These are phyloP conservation scores for Scedosporium dehoogii DNA, from an alignment of 2,329 filamentous ascomycete genomes.

Conservation along the genomic window DNA sequence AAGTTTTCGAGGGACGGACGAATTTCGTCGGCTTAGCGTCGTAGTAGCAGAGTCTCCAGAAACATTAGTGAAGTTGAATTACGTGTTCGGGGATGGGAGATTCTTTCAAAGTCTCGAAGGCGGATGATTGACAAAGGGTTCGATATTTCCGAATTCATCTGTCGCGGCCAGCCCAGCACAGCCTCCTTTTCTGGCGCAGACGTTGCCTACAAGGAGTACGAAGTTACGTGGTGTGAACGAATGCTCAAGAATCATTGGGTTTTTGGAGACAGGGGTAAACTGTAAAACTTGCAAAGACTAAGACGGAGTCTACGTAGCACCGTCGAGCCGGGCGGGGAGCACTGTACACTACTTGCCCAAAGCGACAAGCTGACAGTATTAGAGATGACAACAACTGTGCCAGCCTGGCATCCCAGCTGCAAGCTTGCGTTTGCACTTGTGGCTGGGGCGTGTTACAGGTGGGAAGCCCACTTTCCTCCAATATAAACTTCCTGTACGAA, in stretches of 20 bases:
- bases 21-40: not conserved
- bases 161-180: slow-evolving; percentile 7
- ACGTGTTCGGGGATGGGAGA: slow-evolving; percentile 1
- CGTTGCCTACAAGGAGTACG: not conserved
- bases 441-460: not conserved
- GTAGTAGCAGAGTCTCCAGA: not conserved
- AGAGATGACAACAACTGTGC: not conserved
- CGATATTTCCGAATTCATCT: slow-evolving; percentile 1
- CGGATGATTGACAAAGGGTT: not conserved
- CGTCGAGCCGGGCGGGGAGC: not conserved
- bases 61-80: not conserved
- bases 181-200: slow-evolving; percentile 7
- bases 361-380: no score
- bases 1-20: not conserved
- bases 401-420: not conserved
- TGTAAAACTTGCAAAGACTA: not conserved
- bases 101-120: not conserved
- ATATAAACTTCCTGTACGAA: not conserved
- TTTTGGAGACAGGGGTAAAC: not conserved
- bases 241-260: not conserved
- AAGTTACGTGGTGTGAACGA: not conserved
- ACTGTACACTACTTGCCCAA: no score
- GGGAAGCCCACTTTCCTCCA: not conserved
- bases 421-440: not conserved
- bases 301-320: not conserved